These are phyloP conservation scores for Xylariaceae sp. DNA, from an alignment of 2,329 filamentous ascomycete genomes.

Conservation along the genomic window DNA sequence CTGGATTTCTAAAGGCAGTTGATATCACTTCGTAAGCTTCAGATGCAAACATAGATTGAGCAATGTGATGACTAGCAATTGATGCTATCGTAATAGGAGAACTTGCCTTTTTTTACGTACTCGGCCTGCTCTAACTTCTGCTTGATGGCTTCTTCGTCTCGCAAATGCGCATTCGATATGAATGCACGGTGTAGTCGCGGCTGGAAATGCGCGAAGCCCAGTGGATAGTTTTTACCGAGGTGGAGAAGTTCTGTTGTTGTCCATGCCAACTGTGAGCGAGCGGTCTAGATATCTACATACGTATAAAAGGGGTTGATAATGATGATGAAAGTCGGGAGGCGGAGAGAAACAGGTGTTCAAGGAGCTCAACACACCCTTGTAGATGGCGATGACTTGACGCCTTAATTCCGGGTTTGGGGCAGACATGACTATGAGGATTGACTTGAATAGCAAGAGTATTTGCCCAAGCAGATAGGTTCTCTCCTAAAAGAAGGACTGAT, in stretches of 20 bases:
- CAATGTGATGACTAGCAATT: neutral
- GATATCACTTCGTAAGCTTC: slow-evolving; percentile 1
- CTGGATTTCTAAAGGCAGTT: slow-evolving; percentile 67
- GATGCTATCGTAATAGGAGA: neutral
- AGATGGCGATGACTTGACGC: slow-evolving; percentile 74
- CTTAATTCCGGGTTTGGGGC: slow-evolving; percentile 55
- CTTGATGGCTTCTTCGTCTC: slow-evolving; percentile 68
- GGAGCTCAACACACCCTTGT: slow-evolving; percentile 63
- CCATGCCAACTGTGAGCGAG: neutral
- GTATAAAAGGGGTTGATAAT: neutral
- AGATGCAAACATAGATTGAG: neutral
- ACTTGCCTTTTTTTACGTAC: slow-evolving; percentile 80
- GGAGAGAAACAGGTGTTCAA: neutral
- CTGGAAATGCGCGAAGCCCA: slow-evolving; percentile 76
- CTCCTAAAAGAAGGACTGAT: neutral
- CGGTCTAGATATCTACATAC: neutral
- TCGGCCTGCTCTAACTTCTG: slow-evolving; percentile 72
- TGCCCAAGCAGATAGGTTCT: too few relatives aligned
- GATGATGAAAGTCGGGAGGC: neutral
- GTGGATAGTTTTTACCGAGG: slow-evolving; percentile 79
- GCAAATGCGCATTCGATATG: slow-evolving; percentile 63
- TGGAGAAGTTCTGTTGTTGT: slow-evolving; percentile 65
- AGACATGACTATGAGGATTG: slow-evolving; percentile 23
- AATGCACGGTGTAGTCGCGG: slow-evolving; percentile 81
- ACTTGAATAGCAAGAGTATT: too few relatives aligned